Evolutionary conservation across 805 yeast species (phyloP), one percentile per base, ranked within the genome.

Genomic region (Ogataea kodamae): DNA sequence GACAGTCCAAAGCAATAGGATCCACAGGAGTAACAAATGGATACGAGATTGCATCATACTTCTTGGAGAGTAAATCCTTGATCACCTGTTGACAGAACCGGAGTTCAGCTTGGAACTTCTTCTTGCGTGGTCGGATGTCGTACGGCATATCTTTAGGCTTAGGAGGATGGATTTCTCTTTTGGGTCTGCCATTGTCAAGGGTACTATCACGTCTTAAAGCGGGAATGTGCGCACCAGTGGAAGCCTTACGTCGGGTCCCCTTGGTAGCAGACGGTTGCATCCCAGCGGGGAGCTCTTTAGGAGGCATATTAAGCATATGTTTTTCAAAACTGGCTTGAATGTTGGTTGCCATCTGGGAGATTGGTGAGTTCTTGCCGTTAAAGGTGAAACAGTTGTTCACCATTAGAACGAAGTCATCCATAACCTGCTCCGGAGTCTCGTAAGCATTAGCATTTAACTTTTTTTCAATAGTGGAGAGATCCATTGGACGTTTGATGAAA

Each of bases 121-220:
- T 89, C 63, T 85, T 85, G 46, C 94, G 76, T 28, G 98, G 98
- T 54, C 89, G 72, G 34, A 78, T 78, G 52, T 88, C 96, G 52
- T 86, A 87, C 3, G 95, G 94, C 59, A 89, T 76, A 56, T 92
- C 97, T 54, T 86, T 86, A 19, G 96, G 85, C 54, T 84, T 81
- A 34, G 98, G 98, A 3, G 98, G 98, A 57, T 89, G 97, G 29
- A 92, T 87, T 48, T 87, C 92, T 48, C 98, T 76, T 61, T 90
- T 90, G 22, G 97, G 97, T 47, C 98, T 72, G 18, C 89, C 92
- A 33, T 79, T 84, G 23, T 48, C 57, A 19, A 45, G 31, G 15
- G 80, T 77, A 19, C 82, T 76, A 41, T 87, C 95, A 38, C 90
- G 72, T 56, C 95, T 73, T 30, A 81, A 72, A n/a, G 64, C 64